These are phyloP conservation scores for Neurospora sp. DNA, from an alignment of 495 filamentous ascomycete species.

Conservation along the genomic window DNA sequence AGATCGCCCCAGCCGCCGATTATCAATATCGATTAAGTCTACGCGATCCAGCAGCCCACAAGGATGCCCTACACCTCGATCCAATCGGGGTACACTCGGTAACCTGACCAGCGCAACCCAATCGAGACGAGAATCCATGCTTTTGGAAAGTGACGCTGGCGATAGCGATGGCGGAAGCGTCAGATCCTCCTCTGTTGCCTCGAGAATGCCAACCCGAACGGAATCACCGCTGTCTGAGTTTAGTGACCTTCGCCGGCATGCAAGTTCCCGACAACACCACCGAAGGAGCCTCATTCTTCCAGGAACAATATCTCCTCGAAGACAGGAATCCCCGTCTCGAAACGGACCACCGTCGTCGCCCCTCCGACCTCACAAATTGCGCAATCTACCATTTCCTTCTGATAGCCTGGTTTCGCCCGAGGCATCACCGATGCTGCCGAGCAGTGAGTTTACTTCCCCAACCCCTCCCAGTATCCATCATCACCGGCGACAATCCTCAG, in stretches of 20 bases:
- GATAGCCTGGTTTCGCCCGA: slow-evolving; percentile 78
- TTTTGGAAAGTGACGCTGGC: slow-evolving; percentile 66
- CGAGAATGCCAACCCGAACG: slow-evolving; percentile 53
- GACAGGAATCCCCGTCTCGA: slow-evolving; percentile 79
- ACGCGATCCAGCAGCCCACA: slow-evolving; percentile 82
- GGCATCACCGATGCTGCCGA: slow-evolving; percentile 74
- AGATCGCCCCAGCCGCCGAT: slow-evolving; percentile 26
- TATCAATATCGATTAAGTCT: slow-evolving; percentile 36
- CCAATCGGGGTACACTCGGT: slow-evolving; percentile 59
- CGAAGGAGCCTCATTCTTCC: slow-evolving; percentile 74
- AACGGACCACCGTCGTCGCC: slow-evolving; percentile 70
- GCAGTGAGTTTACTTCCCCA: slow-evolving; percentile 71
- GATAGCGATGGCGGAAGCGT: slow-evolving; percentile 76
- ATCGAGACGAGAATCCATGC: slow-evolving; percentile 59
- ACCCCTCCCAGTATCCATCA: slow-evolving; percentile 46
- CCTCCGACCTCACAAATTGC: slow-evolving; percentile 74
- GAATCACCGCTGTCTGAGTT: slow-evolving; percentile 87
- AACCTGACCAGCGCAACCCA: slow-evolving; percentile 47
- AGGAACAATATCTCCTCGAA: slow-evolving; percentile 61
- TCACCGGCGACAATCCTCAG: slow-evolving; percentile 88
- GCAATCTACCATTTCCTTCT: slow-evolving; percentile 55
- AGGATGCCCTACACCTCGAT: slow-evolving; percentile 85
- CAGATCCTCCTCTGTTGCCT: slow-evolving; percentile 65
- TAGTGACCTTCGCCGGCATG: slow-evolving; percentile 54
- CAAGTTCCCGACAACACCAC: slow-evolving; percentile 66